These are phyloP conservation scores for Chlorella vulgaris DNA, from an alignment of 139 green algal species.

Conservation along the genomic window DNA sequence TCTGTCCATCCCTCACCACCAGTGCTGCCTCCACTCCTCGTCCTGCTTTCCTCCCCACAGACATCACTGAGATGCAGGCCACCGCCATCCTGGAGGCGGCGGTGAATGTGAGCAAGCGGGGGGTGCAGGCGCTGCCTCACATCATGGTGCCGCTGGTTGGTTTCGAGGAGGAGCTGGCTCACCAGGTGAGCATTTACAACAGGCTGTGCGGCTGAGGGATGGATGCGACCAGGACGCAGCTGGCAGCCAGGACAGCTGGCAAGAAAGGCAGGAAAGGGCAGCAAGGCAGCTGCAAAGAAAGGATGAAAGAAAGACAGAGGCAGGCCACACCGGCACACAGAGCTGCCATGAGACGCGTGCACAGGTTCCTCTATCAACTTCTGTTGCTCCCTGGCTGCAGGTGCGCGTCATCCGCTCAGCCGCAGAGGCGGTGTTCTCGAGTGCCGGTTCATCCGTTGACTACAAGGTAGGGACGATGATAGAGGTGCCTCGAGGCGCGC, in stretches of 20 bases:
- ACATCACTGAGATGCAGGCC: slow-evolving; percentile 67
- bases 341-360: no score
- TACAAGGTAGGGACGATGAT: slow-evolving; percentile 92
- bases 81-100: slow-evolving; percentile 89
- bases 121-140: slow-evolving; percentile 65
- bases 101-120: slow-evolving; percentile 54
- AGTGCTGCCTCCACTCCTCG: slow-evolving; percentile 22
- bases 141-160: slow-evolving; percentile 96
- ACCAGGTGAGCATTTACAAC: slow-evolving; percentile 57
- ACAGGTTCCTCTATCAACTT: no score
- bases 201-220: no score
- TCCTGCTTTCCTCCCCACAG: no score
- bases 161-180: slow-evolving; percentile 67
- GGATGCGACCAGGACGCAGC: no score
- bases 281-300: no score
- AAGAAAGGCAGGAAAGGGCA: no score
- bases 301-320: no score
- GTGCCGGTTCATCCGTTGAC: slow-evolving; percentile 43
- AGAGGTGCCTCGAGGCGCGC: slow-evolving; percentile 84
- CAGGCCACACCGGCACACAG: no score
- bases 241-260: no score
- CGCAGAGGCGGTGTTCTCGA: slow-evolving; percentile 49
- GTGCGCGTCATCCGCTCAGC: slow-evolving; percentile 55
- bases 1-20: no score
- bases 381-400: no score